Base-by-base conservation (phyloP, 768 basidiomycete genomes). In the Aureoboletus auriporus region DNA sequence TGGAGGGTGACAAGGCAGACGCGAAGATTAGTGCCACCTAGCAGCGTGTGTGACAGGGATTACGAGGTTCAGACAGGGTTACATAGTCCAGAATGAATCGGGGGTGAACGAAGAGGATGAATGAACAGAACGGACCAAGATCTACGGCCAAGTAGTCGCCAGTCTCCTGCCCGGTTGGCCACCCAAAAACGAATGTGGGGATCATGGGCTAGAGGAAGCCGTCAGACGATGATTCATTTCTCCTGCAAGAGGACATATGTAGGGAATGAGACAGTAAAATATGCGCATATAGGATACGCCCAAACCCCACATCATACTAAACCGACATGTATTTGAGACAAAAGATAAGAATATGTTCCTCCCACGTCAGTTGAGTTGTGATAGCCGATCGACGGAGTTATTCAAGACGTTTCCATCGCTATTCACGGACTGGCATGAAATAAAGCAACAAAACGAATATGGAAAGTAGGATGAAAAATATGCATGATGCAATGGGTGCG, bases 11-110 rank as follows among this genome's bases (percentile, higher is more conserved):
- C 95, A 38, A 96, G 85, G 71, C 96, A 99, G 38, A 97, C 96
- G 38, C 96, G 93, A n/a, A 99, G 79, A 63, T 99, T 98, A 20
- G 95, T 98, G 30, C 94, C 94, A 44, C 90, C 89, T 90, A 50
- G 14, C 1, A 28, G 46, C 6, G n/a, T 6, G 34, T 13, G 38
- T 27, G 36, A 30, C 9, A 10, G 39, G 26, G 26, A 35, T 6
- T 14, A 20, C 16, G 45, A 44, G 6, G 35, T 13, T 37, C 27
- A 39, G n/a, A 29, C 0, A 29, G 31, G 46, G 10, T 34, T 28
- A 34, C 31, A 23, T 23, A 23, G 34, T 41, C 30, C 36, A 8
- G 8, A 23, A 17, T 14, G 7, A 16, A 29, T 53, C 44, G 35
- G 34, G n/a, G 46, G 34, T n/a, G 28, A 23, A 23, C 20, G 20